Base-by-base conservation (phyloP, 176 grass and related monocot genomes). In the Oryza nivara region DNA sequence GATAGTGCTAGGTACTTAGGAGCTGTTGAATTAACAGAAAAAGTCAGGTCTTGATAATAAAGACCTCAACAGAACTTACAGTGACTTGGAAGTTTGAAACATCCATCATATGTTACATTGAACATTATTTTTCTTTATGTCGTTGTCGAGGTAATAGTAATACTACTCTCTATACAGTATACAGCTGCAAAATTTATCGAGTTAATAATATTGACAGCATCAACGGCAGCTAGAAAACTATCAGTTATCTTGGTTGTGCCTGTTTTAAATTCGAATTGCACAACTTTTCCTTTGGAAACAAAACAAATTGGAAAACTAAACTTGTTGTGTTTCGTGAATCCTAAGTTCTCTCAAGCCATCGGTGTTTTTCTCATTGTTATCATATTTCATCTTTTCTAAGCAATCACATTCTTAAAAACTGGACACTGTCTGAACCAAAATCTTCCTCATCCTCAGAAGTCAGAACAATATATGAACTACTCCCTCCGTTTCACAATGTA, bases 1-100 rank as follows among this genome's bases (percentile, higher is more conserved):
- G 69, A 83, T 67, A 75, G 47, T 65, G 63, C 67, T 4, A 64
- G 48, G 68, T 79, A 43, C 73, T 67, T 83, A 12, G 78, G 17
- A 77, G 46, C 19, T 64, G 72, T 47, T 77, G 72, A 83, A 73
- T 48, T 87, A 78, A 70, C 74, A 74, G 36, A 68, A 74, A 73
- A 11, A 8, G 19, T 67, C 20, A 23, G 40, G 3, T 85, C 43
- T 76, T 74, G 38, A 83, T 11, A 70, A 61, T 11, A 79, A 23
- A 75, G 4, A 79, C 70, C 30, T 61, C 68, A 90, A 83, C 75
- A 79, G 26, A 75, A 78, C 43, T 19, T 75, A 64, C 79, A 87
- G 41, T 22, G 69, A 83, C 47, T 64, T 79, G 38, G 20, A 41
- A 73, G 34, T 68, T 25, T 84, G 76, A 36, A 80, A 30, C 38